Base-by-base conservation (phyloP, 345 rosid species). In the Gossypium bickii region DNA sequence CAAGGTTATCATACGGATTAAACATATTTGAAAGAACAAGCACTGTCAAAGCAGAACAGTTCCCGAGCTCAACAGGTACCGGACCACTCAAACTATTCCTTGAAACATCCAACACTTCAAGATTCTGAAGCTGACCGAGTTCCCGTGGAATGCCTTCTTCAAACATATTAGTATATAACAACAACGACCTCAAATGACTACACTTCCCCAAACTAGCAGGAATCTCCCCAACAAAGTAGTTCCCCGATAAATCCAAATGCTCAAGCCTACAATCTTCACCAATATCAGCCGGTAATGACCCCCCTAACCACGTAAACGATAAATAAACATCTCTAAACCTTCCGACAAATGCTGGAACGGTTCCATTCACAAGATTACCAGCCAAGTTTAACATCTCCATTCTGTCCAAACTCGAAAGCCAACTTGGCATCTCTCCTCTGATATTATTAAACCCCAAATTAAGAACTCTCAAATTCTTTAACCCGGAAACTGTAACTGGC, bases 241-340 rank as follows among this genome's bases (percentile, higher is more conserved):
- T 94, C 59, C 88, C 97, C 3, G 97, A 94, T 77, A 94, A 58
- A 83, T 94, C 98, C 83, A 94, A 88, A 84, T 86, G 89, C 81
- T 92, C 91, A 79, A 94, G 97, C 74, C 83, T 94, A 12, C 98
- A 94, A 49, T 48, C 57, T 25, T 84, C 82, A 17, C 98, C 97
- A 58, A 90, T 85, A 67, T 86, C 89, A 61, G 77, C 71, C 22
- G 97, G 94, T 64, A 94, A 44, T 4, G 79, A 74, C 59, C 97
- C 98, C 51, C 74, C 83, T 65, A 94, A 89, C 81, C 56, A 77
- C 67, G 90, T 88, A 74, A 85, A 82, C 0, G 89, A 80, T 85
- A 94, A 84, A 78, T 92, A 85, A 57, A 92, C 94, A 13, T 82
- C 84, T 79, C 79, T 88, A 49, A 85, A 83, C 74, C 81, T 81